These are phyloP conservation scores for Zarea fungicola DNA, from an alignment of 2,329 filamentous ascomycete species.

Conservation along the genomic window DNA sequence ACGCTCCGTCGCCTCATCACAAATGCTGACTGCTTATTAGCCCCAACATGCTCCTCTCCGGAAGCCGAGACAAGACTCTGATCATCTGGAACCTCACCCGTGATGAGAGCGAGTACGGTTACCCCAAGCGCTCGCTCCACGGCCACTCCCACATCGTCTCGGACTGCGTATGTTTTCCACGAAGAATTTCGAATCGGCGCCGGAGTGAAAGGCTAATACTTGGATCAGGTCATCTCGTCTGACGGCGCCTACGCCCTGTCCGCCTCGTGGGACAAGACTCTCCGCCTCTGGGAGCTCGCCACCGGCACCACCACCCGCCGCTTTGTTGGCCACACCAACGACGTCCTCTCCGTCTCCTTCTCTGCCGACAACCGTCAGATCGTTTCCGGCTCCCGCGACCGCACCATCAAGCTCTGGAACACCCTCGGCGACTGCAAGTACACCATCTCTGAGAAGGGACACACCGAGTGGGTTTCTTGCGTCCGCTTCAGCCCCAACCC, in stretches of 20 bases:
- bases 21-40: slow-evolving; percentile 35
- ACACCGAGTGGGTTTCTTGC: slow-evolving; percentile 99
- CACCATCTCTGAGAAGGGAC: slow-evolving; percentile 99
- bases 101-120: slow-evolving; percentile 96
- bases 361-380: slow-evolving; percentile 99
- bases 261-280: slow-evolving; percentile 99
- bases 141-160: slow-evolving; percentile 99
- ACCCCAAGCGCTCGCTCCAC: slow-evolving; percentile 97
- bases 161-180: slow-evolving; percentile 79
- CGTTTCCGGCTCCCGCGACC: slow-evolving; percentile 96
- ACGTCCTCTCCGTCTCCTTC: slow-evolving; percentile 99
- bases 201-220: slow-evolving; percentile 20
- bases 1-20: neutral
- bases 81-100: slow-evolving; percentile 99
- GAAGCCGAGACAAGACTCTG: slow-evolving; percentile 94
- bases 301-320: slow-evolving; percentile 95
- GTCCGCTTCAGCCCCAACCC: slow-evolving; percentile 99
- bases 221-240: slow-evolving; percentile 86
- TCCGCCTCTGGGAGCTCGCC: slow-evolving; percentile 98
- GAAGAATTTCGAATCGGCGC: no score
- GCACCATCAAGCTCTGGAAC: slow-evolving; percentile 99
- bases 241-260: slow-evolving; percentile 99
- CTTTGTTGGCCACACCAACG: slow-evolving; percentile 99
- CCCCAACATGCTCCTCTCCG: slow-evolving; percentile 99
- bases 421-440: slow-evolving; percentile 99